These are phyloP conservation scores for Leccinum subgranulosum DNA, from an alignment of 768 basidiomycete genomes.

Conservation along the genomic window DNA sequence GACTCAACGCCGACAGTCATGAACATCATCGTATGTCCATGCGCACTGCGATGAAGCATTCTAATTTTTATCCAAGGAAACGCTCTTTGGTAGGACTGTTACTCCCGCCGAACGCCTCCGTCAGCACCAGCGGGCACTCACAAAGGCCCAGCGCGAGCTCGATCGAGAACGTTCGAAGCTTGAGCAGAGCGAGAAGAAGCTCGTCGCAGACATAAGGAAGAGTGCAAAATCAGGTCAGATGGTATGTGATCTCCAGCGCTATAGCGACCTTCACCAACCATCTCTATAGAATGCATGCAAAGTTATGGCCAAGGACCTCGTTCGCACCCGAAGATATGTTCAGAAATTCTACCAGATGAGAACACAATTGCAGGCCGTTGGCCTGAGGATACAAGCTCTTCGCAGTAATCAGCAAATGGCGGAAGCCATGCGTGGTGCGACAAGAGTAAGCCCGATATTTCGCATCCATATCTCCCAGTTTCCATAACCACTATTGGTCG, in stretches of 20 bases:
- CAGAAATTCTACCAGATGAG: conserved; percentile 99
- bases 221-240: conserved; percentile 94
- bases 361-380: conserved; percentile 95
- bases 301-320: conserved; percentile 98
- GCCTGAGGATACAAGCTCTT: conserved; percentile 91
- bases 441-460: conserved; percentile 62
- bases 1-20: conserved; percentile 39
- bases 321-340: conserved; percentile 90
- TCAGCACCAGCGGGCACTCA: conserved; percentile 93
- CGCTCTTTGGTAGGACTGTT: conserved; percentile 89
- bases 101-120: conserved; percentile 96
- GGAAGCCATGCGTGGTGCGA: conserved; percentile 97
- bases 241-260: conserved; percentile 42
- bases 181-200: conserved; percentile 96
- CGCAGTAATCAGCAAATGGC: conserved; percentile 99
- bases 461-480: not conserved
- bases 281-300: conserved; percentile 87
- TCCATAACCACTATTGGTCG: conserved; percentile 1
- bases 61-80: conserved; percentile 60
- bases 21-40: conserved; percentile 66
- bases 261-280: conserved; percentile 14
- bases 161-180: conserved; percentile 94
- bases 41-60: not conserved
- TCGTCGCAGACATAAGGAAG: conserved; percentile 93
- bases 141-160: conserved; percentile 96